Conservation (phyloP, 805 yeast species). For the Myxozyma kluyveri region DNA sequence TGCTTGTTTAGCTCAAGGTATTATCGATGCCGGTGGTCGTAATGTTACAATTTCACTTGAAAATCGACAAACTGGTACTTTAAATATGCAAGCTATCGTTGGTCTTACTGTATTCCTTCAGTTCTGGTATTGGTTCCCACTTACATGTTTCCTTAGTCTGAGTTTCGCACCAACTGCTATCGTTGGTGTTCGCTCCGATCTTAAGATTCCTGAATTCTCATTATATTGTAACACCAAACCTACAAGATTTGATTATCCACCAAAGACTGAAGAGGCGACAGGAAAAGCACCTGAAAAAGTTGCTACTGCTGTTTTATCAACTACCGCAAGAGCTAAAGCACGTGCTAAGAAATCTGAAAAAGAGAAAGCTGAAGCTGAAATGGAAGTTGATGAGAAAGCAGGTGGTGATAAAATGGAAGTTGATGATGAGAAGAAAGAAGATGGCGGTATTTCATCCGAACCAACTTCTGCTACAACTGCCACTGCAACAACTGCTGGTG, state of each 20-base stretch:
- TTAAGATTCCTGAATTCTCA: constrained; percentile 80
- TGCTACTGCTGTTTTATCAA: constrained; percentile 89
- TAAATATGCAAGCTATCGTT: constrained; percentile 86
- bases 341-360: constrained; percentile 71
- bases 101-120: constrained; percentile 88
- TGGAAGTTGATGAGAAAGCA: constrained; percentile 42
- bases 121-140: constrained; percentile 98
- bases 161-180: constrained; percentile 91
- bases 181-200: constrained; percentile 79
- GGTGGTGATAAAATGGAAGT: constrained; percentile 30
- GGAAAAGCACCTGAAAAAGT: constrained; percentile 84
- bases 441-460: constrained; percentile 8
- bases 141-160: constrained; percentile 85
- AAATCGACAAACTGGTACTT: constrained; percentile 81
- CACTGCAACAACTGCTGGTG: constrained; percentile 31
- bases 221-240: constrained; percentile 78
- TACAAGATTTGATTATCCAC: constrained; percentile 83
- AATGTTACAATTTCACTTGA: constrained; percentile 92
- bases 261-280: constrained; percentile 73
- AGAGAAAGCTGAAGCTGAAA: constrained; percentile 53
- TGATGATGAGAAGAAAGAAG: constrained; percentile 30
- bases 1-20: constrained; percentile 95
- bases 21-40: constrained; percentile 97
- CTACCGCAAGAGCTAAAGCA: constrained; percentile 90
- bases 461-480: neutral